phyloP scores from a whole-genome alignment of 495 filamentous ascomycete genomes.

The Penicillium ucsense region DNA sequence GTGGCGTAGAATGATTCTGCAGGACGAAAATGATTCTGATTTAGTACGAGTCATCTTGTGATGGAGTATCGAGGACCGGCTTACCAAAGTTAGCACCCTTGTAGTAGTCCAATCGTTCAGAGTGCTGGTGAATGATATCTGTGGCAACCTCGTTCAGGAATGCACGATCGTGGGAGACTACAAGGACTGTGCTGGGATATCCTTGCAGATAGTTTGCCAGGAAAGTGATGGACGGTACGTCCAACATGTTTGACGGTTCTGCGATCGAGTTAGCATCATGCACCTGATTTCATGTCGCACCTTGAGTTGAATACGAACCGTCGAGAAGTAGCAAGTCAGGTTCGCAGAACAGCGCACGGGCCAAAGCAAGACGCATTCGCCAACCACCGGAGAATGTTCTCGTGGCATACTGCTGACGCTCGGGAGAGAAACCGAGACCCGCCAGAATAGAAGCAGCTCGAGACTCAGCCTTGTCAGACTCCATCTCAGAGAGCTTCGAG shows the following conservation, averaged over 20 bases:
- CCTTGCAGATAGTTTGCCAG: constrained; percentile 89
- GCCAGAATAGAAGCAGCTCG: constrained; percentile 92
- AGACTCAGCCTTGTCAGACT: constrained; percentile 95
- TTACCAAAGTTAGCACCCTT: constrained; percentile 84
- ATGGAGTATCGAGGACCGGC: not conserved
- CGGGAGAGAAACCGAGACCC: constrained; percentile 90
- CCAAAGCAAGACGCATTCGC: constrained; percentile 95
- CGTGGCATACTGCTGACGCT: constrained; percentile 85
- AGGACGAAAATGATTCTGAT: not conserved
- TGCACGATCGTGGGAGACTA: constrained; percentile 97
- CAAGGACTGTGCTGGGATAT: constrained; percentile 91
- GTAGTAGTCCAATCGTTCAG: constrained; percentile 95
- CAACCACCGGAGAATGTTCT: constrained; percentile 99
- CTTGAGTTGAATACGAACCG: constrained; percentile 25
- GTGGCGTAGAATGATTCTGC: constrained; percentile 92
- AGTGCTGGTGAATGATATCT: constrained; percentile 98
- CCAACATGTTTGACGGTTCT: constrained; percentile 99
- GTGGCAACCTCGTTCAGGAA: constrained; percentile 99
- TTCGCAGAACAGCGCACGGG: constrained; percentile 95
- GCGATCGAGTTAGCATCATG: constrained; percentile 13
- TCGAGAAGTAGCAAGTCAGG: constrained; percentile 93
- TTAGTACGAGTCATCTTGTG: no score
- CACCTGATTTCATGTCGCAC: not conserved
- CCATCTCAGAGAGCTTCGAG: constrained; percentile 92
- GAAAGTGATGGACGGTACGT: constrained; percentile 99